Evolutionary conservation across 768 basidiomycete genomes (phyloP), one percentile per base, ranked within the genome.

Genomic region (Tulasnella sp.): DNA sequence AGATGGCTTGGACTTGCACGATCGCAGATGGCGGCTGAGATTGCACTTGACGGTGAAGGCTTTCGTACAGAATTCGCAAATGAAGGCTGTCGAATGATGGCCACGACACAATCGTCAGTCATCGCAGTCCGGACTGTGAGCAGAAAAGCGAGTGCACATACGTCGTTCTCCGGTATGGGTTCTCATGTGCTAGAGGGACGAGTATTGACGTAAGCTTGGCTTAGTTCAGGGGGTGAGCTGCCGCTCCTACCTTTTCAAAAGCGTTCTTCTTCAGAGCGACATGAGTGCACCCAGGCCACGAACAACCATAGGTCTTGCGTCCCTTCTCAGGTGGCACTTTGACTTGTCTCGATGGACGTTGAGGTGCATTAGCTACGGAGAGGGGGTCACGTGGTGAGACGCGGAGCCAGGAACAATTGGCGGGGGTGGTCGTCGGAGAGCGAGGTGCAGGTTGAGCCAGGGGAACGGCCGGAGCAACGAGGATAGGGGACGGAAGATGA

Each of bases 91-190:
- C 39, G 9, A 29, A 73, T 6, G 46, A n/a, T 37, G 40, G 20
- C 9, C 35, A 35, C 42, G 13, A 29, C 26, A 11, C 5, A 35
- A 23, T 20, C 20, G 20, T 51, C 48, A 51, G 48, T 51, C 48
- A 51, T 51, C 48, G 16, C 20, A 51, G 48, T 51, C 51, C 5
- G n/a, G 51, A 51, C n/a, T n/a, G 51, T n/a, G 20, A 51, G 51
- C 51, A 51, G 9, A 71, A 37, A 0, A 42, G 44, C 26, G 29
- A 40, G 39, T 39, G 29, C 18, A 73, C 71, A 32, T 37, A 73
- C 71, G 71, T 48, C 46, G 40, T 42, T 73, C 71, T 23, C 71
- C 71, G 13, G 71, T 73, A 37, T 73, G 71, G 32, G 71, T 73
- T 37, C 71, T 73, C 71, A 73, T 42, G 37, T 73, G 71, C 71